Base-by-base conservation (phyloP, 345 rosid species). In the Lumnitzera racemosa region DNA sequence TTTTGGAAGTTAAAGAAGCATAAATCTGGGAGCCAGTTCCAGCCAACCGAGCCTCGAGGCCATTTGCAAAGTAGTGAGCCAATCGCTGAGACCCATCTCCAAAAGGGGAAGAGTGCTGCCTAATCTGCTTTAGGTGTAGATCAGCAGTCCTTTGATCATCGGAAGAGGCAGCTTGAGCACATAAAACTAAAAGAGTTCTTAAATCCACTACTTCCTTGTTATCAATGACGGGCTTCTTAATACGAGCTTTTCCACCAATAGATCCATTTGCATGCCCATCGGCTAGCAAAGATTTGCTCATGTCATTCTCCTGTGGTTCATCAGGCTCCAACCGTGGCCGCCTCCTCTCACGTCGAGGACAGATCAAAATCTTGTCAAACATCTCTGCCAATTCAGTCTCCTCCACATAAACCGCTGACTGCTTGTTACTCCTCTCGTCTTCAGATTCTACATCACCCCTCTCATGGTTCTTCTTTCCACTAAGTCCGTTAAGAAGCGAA, bases 51-150 rank as follows among this genome's bases (percentile, higher is more conserved):
- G 95, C 90, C 70, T 88, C 96, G 2, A 90, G 94, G 36, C 83
- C 86, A 58, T 81, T 80, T 15, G 94, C 94, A 56, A 90, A 90
- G 66, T 65, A 79, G 64, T 90, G 88, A 50, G 97, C 97, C 70
- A 90, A 13, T 41, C 97, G 70, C 76, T 90, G 96, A 24, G 82
- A 63, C 0, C 91, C 94, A 25, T 82, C 83, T 17, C 97, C 96
- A 20, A 60, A 55, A 46, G 84, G 80, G 4, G 89, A 90, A 46
- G 96, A 78, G 68, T 88, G 78, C 72, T 79, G 73, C 70, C 91
- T 65, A 56, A 90, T 82, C 83, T 83, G 89, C 72, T 81, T 88
- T 64, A 90, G 67, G 20, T 79, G 72, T 55, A 88, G 94, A 51
- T 68, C 63, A 49, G 94, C 89, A 46, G 85, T 83, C 68, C 85